Conservation (phyloP, 441 rosid genomes). For the Populus tomentosa region DNA sequence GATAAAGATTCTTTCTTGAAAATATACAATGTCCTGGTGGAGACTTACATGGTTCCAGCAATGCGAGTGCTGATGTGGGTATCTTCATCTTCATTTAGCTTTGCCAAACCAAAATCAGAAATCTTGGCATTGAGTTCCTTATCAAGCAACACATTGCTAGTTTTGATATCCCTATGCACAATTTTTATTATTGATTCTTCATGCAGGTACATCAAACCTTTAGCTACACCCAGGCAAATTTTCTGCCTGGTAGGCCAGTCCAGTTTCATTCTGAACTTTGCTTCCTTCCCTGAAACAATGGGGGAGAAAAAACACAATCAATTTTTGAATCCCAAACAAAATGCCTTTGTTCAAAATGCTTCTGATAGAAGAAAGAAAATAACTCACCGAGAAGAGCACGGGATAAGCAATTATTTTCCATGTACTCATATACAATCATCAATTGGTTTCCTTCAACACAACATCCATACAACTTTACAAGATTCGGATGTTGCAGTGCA, state of each 20-base stretch:
- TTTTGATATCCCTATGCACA: slow-evolving; percentile 85
- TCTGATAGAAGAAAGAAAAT: not conserved
- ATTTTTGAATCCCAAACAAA: not conserved
- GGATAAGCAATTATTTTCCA: slow-evolving; percentile 75
- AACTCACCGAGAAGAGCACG: slow-evolving; percentile 70
- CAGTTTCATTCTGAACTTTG: slow-evolving; percentile 41
- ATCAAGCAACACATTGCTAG: slow-evolving; percentile 78
- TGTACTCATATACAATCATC: slow-evolving; percentile 62
- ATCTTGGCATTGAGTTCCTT: slow-evolving; percentile 71
- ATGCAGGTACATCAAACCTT: slow-evolving; percentile 78
- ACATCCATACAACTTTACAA: slow-evolving; percentile 80
- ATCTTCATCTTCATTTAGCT: slow-evolving; percentile 63
- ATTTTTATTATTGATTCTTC: slow-evolving; percentile 81
- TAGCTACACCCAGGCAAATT: slow-evolving; percentile 71
- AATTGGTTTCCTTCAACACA: slow-evolving; percentile 80
- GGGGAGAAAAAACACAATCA: not conserved
- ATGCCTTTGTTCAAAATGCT: not conserved
- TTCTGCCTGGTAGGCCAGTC: slow-evolving; percentile 71
- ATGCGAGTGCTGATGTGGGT: slow-evolving; percentile 74
- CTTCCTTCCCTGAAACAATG: slow-evolving; percentile 45
- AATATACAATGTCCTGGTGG: not conserved
- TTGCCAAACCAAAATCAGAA: slow-evolving; percentile 85
- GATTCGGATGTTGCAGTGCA: slow-evolving; percentile 87
- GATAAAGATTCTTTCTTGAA: not conserved
- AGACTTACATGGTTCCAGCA: slow-evolving; percentile 84